phyloP scores from a whole-genome alignment of 345 rosid species.

The Aurinia saxatilis region DNA sequence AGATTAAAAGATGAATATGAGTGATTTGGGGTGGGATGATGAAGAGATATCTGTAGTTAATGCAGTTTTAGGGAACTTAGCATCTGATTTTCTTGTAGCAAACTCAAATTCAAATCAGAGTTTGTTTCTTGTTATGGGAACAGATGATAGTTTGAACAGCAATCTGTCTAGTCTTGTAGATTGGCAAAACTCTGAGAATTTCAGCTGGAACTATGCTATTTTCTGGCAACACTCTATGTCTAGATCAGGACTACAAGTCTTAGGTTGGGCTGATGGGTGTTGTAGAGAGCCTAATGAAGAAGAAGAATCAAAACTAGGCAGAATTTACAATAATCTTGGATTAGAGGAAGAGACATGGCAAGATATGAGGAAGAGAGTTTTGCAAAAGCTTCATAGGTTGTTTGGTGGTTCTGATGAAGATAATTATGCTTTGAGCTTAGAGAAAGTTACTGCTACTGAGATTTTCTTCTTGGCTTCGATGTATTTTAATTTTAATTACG shows the following conservation, averaged over 20 bases:
- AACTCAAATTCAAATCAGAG: slow-evolving; percentile 64
- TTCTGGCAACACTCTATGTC: slow-evolving; percentile 93
- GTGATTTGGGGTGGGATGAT: slow-evolving; percentile 60
- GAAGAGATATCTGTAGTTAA: slow-evolving; percentile 63
- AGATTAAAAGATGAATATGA: slow-evolving; percentile 55
- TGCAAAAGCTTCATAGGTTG: slow-evolving; percentile 73
- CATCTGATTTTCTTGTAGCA: slow-evolving; percentile 63
- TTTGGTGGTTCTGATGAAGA: slow-evolving; percentile 94
- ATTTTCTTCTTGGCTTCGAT: slow-evolving; percentile 88
- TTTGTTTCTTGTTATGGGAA: slow-evolving; percentile 48
- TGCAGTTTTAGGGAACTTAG: slow-evolving; percentile 71
- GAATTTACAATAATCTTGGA: slow-evolving; percentile 25
- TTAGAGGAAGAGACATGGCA: slow-evolving; percentile 55
- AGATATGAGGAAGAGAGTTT: slow-evolving; percentile 78
- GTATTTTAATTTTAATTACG: slow-evolving; percentile 91
- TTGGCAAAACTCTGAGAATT: slow-evolving; percentile 54
- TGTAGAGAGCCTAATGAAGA: slow-evolving; percentile 82
- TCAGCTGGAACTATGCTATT: slow-evolving; percentile 95
- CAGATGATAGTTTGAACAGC: slow-evolving; percentile 66
- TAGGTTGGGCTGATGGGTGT: slow-evolving; percentile 99
- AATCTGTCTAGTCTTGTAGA: slow-evolving; percentile 95
- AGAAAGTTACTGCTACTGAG: slow-evolving; percentile 89
- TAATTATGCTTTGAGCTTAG: slow-evolving; percentile 70
- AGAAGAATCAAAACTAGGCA: slow-evolving; percentile 52
- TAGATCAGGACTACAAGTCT: slow-evolving; percentile 71